Base-by-base conservation (phyloP, 306 rosid genomes). In the Fragaria ananassa region DNA sequence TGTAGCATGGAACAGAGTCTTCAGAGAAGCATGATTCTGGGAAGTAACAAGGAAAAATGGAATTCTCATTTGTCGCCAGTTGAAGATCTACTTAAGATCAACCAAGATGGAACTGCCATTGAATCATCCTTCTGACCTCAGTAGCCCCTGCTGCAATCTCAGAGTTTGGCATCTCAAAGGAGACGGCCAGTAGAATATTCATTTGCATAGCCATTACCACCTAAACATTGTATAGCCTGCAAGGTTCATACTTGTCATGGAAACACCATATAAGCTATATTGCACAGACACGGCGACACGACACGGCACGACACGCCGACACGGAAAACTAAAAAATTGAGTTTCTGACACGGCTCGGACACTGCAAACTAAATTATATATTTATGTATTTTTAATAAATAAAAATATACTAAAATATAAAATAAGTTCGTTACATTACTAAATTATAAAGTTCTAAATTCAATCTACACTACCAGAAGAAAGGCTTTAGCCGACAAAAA, bases 91-190 rank as follows among this genome's bases (percentile, higher is more conserved):
- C 42, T 6, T 69, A 18, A 31, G 6, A 35, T 35, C 39, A 35
- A 35, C 39, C 39, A 29, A 29, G 60, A 44, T 42, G 56, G 46
- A n/a, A 27, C 4, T 1, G 44, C 60, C 74, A 70, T 27, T 70
- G 27, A 25, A 25, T 90, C 88, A 94, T 89, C 82, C 97, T 87
- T 89, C 98, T 85, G 76, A 95, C 83, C 91, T 92, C 97, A 71
- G 93, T 92, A 51, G 93, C 92, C 70, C 96, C 97, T 18, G 97
- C 98, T 5, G 96, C 93, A 62, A 90, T 94, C 85, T 94, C 92
- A 9, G 23, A 89, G 89, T 83, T 92, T 87, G 58, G 97, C 97
- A 76, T 95, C 97, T 70, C 97, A 86, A 74, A 95, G 90, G 74
- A 95, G 86, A 71, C 97, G 96, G 54, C 97, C 97, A 0, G 95